Evolutionary conservation across 2,329 filamentous ascomycete genomes (phyloP).

Genomic region (Alternaria novae-zelandiae): DNA sequence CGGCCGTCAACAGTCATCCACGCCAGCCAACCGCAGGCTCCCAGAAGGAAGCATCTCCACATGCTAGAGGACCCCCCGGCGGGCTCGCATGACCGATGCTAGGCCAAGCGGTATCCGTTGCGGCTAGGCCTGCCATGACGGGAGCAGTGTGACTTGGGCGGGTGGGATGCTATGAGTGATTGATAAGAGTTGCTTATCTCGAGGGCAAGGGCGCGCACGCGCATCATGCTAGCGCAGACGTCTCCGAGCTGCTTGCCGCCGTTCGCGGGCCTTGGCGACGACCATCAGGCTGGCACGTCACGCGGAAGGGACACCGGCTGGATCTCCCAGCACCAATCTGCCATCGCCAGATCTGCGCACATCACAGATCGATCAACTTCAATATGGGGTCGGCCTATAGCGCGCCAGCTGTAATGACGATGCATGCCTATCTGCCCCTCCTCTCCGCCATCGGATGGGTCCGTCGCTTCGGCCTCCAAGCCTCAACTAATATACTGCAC

Average conservation of each 20-base stretch:
- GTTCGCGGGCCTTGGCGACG: conserved; percentile 29
- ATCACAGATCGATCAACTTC: not conserved
- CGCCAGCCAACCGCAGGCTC: conserved; percentile 2
- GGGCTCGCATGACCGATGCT: conserved; percentile 35
- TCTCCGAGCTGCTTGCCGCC: conserved; percentile 19
- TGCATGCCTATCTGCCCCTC: conserved; percentile 10
- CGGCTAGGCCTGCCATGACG: conserved; percentile 23
- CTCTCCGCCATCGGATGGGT: conserved; percentile 31
- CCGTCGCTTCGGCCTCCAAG: conserved; percentile 4
- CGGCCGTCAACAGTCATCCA: conserved; percentile 24
- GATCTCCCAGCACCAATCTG: not conserved
- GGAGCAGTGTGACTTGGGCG: conserved; percentile 20
- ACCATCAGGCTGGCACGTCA: conserved; percentile 2
- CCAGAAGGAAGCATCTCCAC: conserved; percentile 15
- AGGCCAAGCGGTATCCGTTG: conserved; percentile 20
- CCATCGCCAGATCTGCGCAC: conserved; percentile 1
- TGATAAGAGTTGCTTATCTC: conserved; percentile 27
- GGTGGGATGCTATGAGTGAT: conserved; percentile 20
- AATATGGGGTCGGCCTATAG: not conserved
- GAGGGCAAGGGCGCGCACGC: conserved; percentile 5
- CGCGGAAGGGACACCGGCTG: not conserved
- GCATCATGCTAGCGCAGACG: conserved; percentile 2
- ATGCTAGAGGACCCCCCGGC: conserved; percentile 27
- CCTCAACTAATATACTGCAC: conserved; percentile 28
- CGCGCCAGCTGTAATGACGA: not conserved